A percentile compares a stretch with the other conserved stretches of the same genome.
phyloP scores from a whole-genome alignment of 2,329 filamentous ascomycete species.

The Massarina eburnea region DNA sequence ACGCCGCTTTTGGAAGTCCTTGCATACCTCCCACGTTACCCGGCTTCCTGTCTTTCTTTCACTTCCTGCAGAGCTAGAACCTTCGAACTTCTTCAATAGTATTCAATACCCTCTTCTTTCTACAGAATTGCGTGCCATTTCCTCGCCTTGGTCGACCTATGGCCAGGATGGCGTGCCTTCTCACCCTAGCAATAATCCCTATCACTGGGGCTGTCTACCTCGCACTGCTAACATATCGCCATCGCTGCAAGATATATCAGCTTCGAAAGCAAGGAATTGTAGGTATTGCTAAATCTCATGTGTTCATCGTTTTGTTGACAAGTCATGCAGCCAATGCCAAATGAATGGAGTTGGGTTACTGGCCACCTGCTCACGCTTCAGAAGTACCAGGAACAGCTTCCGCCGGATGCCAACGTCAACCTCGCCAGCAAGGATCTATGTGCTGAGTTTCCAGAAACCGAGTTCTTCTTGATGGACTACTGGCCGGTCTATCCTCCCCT shows the following conservation, averaged over 20 bases:
- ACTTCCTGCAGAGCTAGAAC: too few relatives aligned
- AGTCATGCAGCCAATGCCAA: slow-evolving; percentile 8
- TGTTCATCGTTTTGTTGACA: neutral
- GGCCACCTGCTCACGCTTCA: slow-evolving; percentile 9
- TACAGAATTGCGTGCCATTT: too few relatives aligned
- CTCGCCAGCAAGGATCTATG: slow-evolving; percentile 5
- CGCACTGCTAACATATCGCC: neutral
- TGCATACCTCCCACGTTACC: too few relatives aligned
- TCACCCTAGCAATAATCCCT: too few relatives aligned
- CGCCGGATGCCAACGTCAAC: slow-evolving; percentile 9
- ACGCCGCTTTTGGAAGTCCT: neutral
- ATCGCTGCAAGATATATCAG: slow-evolving; percentile 8
- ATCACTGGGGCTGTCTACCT: neutral
- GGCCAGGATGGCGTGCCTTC: too few relatives aligned
- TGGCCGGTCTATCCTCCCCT: slow-evolving; percentile 13
- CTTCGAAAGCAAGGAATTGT: slow-evolving; percentile 13
- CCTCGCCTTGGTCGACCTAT: too few relatives aligned
- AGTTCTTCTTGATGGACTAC: slow-evolving; percentile 12
- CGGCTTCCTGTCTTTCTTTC: too few relatives aligned
- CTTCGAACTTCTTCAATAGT: too few relatives aligned
- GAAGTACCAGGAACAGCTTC: slow-evolving; percentile 5
- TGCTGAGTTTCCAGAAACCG: slow-evolving; percentile 3
- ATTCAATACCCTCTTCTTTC: too few relatives aligned
- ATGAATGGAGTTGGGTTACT: slow-evolving; percentile 12
- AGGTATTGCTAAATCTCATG: neutral